Evolutionary conservation across 1,139 yeast genomes (phyloP).

Genomic region (Chernovozyma sophiae-reginae): DNA sequence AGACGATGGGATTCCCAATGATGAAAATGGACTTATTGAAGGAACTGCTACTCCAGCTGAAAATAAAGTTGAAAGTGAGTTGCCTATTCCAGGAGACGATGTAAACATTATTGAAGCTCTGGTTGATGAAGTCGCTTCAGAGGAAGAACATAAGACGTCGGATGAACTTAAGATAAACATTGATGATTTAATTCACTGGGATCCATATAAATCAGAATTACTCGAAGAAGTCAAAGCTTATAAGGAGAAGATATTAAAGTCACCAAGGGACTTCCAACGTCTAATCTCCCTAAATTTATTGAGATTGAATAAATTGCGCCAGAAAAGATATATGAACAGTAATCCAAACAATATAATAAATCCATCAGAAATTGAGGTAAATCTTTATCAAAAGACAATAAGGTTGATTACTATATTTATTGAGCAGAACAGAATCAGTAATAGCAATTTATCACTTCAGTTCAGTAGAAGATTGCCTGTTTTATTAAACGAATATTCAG

Average conservation of each 20-base stretch:
- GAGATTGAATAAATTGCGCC: constrained; percentile 61
- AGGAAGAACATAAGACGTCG: constrained; percentile 10
- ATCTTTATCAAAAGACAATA: constrained; percentile 40
- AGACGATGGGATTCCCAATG: background rate
- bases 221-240: constrained; percentile 26
- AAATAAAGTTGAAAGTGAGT: constrained; percentile 7
- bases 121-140: constrained; percentile 8
- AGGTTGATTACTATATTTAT: constrained; percentile 30
- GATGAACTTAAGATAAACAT: constrained; percentile 21
- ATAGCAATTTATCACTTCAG: constrained; percentile 28
- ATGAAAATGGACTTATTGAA: constrained; percentile 4
- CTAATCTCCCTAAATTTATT: constrained; percentile 55
- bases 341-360: constrained; percentile 25
- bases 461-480: constrained; percentile 58
- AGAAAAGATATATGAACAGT: constrained; percentile 44
- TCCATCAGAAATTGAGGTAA: constrained; percentile 27
- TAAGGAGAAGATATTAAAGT: constrained; percentile 18
- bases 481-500: constrained; percentile 68
- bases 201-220: constrained; percentile 27
- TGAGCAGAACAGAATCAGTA: constrained; percentile 22
- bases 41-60: constrained; percentile 3
- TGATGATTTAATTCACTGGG: constrained; percentile 34
- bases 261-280: constrained; percentile 37
- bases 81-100: constrained; percentile 6
- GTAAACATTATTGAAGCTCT: constrained; percentile 8